Base-by-base conservation (phyloP, 805 yeast genomes). In the Saturnispora diversa region DNA sequence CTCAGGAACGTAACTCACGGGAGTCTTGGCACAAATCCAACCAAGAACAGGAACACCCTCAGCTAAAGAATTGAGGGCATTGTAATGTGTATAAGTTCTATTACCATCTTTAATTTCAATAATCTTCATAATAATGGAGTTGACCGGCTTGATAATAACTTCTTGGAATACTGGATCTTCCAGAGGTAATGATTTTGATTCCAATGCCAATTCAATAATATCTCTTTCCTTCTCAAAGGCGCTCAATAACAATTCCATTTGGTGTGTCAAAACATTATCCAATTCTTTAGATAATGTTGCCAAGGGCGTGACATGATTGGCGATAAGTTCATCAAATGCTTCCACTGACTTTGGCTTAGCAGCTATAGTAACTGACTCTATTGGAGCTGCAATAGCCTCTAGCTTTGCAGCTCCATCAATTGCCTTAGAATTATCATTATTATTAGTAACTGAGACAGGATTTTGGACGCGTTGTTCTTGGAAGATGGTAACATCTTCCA, bases 11-110 rank as follows among this genome's bases (percentile, higher is more conserved):
- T 70, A 74, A 0, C 85, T 75, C 12, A 82, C 75, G 1, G 97
- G 95, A 4, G 85, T 77, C 3, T 70, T 75, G 5, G 75, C 73
- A 15, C 84, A 76, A 46, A 90, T 73, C 99, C 99, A 92, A 19
- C 95, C 94, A 40, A 88, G 68, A 6, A 84, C 85, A 9, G 95
- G 87, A 8, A 83, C 75, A 37, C 95, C 97, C 57, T 92, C 97
- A 20, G 87, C 75, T 31, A 92, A 70, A 2, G 97, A 74, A 51
- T 81, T 85, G 60, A 92, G 70, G 56, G 84, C 84, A 53, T 84
- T 75, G 57, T 69, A 72, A 49, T 64, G 70, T 47, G 74, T 71
- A 20, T 84, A 80, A 35, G 69, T 67, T 50, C 95, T 77, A 59
- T 84, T 82, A 31, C 68, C 65, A 49, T 92, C 97, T 51, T 90